phyloP scores from a whole-genome alignment of 176 grass and related monocot species.

The Aegilops umbellulata region DNA sequence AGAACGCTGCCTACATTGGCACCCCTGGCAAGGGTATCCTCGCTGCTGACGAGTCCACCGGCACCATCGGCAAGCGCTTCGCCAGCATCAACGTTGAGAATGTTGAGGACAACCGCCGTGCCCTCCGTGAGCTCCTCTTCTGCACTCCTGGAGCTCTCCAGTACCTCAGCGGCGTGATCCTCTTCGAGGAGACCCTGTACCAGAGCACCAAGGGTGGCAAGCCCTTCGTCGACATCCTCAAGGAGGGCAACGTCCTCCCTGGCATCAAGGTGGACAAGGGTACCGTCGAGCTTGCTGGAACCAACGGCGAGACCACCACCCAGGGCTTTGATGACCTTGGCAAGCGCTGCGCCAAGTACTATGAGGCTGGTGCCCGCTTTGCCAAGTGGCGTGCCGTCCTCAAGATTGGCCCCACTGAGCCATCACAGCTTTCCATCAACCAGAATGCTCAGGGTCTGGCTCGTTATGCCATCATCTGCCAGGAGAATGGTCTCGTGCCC shows the following conservation, averaged over 20 bases:
- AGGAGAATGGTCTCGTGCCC: conserved; percentile 87
- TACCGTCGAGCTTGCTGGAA: conserved; percentile 65
- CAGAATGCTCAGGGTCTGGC: conserved; percentile 78
- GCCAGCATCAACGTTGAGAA: conserved; percentile 91
- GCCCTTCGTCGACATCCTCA: conserved; percentile 75
- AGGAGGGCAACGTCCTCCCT: conserved; percentile 56
- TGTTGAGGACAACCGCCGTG: conserved; percentile 76
- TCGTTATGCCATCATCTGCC: conserved; percentile 88
- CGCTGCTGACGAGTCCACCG: conserved; percentile 82
- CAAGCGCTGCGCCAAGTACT: conserved; percentile 88
- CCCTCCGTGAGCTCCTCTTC: conserved; percentile 86
- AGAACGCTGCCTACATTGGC: conserved; percentile 86
- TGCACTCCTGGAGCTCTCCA: conserved; percentile 65
- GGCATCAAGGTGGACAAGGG: conserved; percentile 96
- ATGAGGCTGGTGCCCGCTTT: conserved; percentile 79
- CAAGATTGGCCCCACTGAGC: conserved; percentile 72
- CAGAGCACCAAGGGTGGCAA: conserved; percentile 90
- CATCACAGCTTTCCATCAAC: conserved; percentile 74
- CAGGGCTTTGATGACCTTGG: conserved; percentile 86
- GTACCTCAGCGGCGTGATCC: conserved; percentile 67
- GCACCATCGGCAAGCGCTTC: conserved; percentile 85
- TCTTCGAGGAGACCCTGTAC: conserved; percentile 93
- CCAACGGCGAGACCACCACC: conserved; percentile 81
- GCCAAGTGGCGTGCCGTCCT: conserved; percentile 95
- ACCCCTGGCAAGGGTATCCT: conserved; percentile 93